Evolutionary conservation across 1,284 basidiomycete species (phyloP).

Genomic region (Puccinia polysora): DNA sequence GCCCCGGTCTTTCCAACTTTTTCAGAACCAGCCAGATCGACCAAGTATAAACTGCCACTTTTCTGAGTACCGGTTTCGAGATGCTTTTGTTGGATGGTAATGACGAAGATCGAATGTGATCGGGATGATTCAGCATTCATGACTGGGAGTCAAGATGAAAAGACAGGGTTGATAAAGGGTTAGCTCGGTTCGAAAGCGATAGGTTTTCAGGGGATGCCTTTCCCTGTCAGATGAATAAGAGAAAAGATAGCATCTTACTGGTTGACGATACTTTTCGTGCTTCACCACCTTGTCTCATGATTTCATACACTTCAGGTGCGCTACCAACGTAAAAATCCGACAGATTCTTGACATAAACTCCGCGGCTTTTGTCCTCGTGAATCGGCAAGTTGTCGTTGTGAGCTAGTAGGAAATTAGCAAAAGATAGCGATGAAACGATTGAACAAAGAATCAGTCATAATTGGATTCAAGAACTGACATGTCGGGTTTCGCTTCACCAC

Average conservation of each 20-base stretch:
- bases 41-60: constrained; percentile 93
- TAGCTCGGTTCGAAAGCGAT: background rate
- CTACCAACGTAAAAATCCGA: constrained; percentile 98
- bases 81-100: constrained; percentile 94
- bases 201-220: background rate
- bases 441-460: too few relatives aligned
- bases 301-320: constrained; percentile 95
- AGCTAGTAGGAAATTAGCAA: constrained; percentile 59
- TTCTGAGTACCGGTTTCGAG: constrained; percentile 89
- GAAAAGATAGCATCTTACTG: constrained; percentile 60
- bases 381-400: constrained; percentile 98
- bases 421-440: constrained; percentile 8
- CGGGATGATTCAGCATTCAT: constrained; percentile 99
- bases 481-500: too few relatives aligned
- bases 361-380: constrained; percentile 95
- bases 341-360: constrained; percentile 96
- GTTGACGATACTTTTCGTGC: constrained; percentile 91
- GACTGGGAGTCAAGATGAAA: constrained; percentile 59
- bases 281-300: constrained; percentile 91
- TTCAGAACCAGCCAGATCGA: constrained; percentile 97
- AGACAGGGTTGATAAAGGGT: background rate
- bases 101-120: constrained; percentile 97
- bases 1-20: constrained; percentile 99
- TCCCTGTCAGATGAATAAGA: background rate
- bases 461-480: too few relatives aligned